Evolutionary conservation across 352 stramenopile species (phyloP), one percentile per base, ranked within the genome.

Genomic region (Phytophthora pseudosyringae): DNA sequence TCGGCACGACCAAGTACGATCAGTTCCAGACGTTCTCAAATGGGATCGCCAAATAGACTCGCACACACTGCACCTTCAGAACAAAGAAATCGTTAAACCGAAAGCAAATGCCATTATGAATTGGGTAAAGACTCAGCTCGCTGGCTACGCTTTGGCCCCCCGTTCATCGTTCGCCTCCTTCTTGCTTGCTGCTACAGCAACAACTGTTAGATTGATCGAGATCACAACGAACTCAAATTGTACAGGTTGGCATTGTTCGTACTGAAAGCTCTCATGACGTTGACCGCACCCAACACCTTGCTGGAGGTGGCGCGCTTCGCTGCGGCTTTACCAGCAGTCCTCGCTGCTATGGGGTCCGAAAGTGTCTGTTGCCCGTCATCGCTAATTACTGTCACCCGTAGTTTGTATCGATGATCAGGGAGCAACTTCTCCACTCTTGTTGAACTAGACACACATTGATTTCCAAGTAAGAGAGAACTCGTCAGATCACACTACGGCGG

Each of bases 1-100:
- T 97, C 82, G 90, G 93, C 48, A 99, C 97, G 9, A 89, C 83
- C 62, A 98, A 96, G 83, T 99, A 99, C 75, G 94, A 98, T 73
- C 78, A 96, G 46, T 98, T 98, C 71, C 93, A 98, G 69, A 80
- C 90, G 9, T 98, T 89, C 57, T 93, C 87, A n/a, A 96, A 95
- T 65, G 91, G 91, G n/a, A 97, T 97, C 44, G 79, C 83, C 52
- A 92, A 91, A 58, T 94, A 86, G 73, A 72, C 25, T 28, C 3
- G 31, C 18, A 13, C 31, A 21, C 0, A 32, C 15, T 39, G 48
- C 47, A 26, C 18, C 41, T 21, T 15, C 7, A 40, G 15, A n/a
- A 28, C 13, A 18, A 33, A 49, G 3, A 25, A 38, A 47, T 39
- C 21, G 36, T 40, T 31, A 36, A 38, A 48, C 15, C 16, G 39